A percentile compares a stretch with the other conserved stretches of the same genome.
Conservation (phyloP, 345 rosid genomes). For the Eucalyptus brandiana region DNA sequence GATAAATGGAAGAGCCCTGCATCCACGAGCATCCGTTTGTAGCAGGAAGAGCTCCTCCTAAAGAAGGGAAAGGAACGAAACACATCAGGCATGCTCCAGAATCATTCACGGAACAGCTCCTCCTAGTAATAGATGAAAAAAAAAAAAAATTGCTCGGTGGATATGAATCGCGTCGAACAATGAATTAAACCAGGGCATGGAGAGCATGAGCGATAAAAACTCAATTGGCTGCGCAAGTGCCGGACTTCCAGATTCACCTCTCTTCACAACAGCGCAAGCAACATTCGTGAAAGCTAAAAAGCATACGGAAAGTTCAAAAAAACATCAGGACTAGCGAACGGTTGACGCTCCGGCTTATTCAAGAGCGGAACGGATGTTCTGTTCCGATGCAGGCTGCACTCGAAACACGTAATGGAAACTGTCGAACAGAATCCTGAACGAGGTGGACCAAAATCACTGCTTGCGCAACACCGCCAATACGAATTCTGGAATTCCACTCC, state of each 20-base stretch:
- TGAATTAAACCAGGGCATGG: not conserved
- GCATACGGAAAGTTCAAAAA: not conserved
- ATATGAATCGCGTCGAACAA: not conserved
- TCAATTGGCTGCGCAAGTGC: not conserved
- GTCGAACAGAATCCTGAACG: not conserved
- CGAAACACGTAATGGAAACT: not conserved
- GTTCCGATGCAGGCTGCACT: not conserved
- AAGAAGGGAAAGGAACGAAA: not conserved
- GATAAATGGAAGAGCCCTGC: conserved; percentile 27
- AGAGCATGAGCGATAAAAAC: not conserved
- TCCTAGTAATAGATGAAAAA: not conserved
- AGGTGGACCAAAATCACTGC: not conserved
- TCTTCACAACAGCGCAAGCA: not conserved
- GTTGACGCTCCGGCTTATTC: not conserved
- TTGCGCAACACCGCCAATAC: not conserved
- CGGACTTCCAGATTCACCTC: not conserved
- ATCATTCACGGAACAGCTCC: not conserved
- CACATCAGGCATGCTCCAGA: not conserved
- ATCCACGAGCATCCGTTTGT: conserved; percentile 50
- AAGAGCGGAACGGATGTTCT: not conserved
- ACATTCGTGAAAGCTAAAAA: not conserved
- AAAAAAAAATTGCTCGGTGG: not conserved
- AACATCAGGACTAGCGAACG: not conserved
- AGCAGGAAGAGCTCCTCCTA: conserved; percentile 8
- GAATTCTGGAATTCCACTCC: not conserved